Evolutionary conservation across 768 basidiomycete genomes (phyloP).

Genomic region (Macrocybe gigantea): DNA sequence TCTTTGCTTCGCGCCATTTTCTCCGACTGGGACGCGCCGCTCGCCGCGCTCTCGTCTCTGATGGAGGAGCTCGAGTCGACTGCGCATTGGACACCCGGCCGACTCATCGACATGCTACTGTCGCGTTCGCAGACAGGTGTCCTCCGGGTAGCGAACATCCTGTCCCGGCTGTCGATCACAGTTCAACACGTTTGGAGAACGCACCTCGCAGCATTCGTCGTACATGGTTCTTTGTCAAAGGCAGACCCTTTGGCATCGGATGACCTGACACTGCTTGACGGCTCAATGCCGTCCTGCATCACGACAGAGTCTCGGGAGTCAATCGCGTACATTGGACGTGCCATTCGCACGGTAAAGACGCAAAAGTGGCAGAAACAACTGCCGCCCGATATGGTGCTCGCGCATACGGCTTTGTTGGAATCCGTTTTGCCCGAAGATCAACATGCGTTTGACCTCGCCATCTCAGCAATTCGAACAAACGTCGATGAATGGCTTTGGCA

Average conservation of each 20-base stretch:
- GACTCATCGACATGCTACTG: slow-evolving; percentile 74
- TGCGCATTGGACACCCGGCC: slow-evolving; percentile 65
- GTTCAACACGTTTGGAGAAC: slow-evolving; percentile 82
- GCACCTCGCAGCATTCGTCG: slow-evolving; percentile 75
- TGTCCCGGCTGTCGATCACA: slow-evolving; percentile 62
- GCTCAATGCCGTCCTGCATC: slow-evolving; percentile 71
- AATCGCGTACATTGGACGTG: slow-evolving; percentile 82
- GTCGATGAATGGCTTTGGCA: slow-evolving; percentile 94
- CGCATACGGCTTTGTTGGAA: slow-evolving; percentile 62
- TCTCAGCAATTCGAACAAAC: slow-evolving; percentile 70
- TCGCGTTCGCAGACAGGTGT: slow-evolving; percentile 73
- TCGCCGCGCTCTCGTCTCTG: slow-evolving; percentile 64
- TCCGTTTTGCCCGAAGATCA: slow-evolving; percentile 69
- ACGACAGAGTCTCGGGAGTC: slow-evolving; percentile 70
- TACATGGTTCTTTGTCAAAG: slow-evolving; percentile 69
- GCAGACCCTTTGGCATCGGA: slow-evolving; percentile 65
- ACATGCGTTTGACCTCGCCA: slow-evolving; percentile 68
- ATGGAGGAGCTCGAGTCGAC: slow-evolving; percentile 55
- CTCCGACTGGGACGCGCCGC: slow-evolving; percentile 83
- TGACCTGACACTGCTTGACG: slow-evolving; percentile 52
- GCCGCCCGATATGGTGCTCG: slow-evolving; percentile 57
- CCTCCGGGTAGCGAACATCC: slow-evolving; percentile 65
- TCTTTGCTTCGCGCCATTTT: slow-evolving; percentile 81
- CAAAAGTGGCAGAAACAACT: slow-evolving; percentile 78
- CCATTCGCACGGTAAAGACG: slow-evolving; percentile 76